Evolutionary conservation across 2,329 filamentous ascomycete species (phyloP).

Genomic region (Passalora sequoiae): DNA sequence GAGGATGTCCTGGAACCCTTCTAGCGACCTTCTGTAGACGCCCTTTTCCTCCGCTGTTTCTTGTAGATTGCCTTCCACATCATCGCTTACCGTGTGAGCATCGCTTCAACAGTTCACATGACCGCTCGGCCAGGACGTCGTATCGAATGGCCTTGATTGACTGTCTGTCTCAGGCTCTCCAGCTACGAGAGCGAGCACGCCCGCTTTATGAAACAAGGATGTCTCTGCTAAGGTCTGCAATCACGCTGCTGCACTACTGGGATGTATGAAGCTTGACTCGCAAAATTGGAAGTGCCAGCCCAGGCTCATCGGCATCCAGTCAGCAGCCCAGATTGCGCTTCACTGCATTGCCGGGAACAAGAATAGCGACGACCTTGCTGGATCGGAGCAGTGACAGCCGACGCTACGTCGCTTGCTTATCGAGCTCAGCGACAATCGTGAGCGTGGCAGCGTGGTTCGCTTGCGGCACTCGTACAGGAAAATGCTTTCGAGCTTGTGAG

Average conservation of each 20-base stretch:
- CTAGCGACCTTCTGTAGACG: slow-evolving; percentile 16
- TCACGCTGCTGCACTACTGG: slow-evolving; percentile 6
- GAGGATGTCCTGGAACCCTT: slow-evolving; percentile 4
- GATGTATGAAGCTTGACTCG: slow-evolving; percentile 8
- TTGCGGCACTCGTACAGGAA: too few species aligned
- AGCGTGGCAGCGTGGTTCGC: too few species aligned
- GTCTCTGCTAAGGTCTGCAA: slow-evolving; percentile 3
- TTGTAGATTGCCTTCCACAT: slow-evolving; percentile 8
- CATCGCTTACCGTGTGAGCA: slow-evolving; percentile 1
- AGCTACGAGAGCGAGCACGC: slow-evolving; percentile 2
- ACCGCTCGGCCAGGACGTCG: neutral
- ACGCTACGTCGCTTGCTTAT: neutral
- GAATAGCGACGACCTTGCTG: slow-evolving; percentile 4
- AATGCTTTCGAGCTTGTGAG: too few species aligned
- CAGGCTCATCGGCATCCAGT: neutral
- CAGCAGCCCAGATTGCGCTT: neutral
- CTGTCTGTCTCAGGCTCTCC: too few species aligned
- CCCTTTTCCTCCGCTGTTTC: slow-evolving; percentile 9
- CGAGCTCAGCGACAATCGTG: too few species aligned
- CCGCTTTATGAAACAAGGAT: slow-evolving; percentile 5
- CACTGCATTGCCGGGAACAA: too few species aligned
- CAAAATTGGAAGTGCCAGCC: neutral
- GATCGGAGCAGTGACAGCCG: neutral
- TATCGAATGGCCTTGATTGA: neutral
- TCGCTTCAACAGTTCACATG: too few species aligned